These are phyloP conservation scores for Hyaloscypha variabilis DNA, from an alignment of 495 filamentous ascomycete species.

Conservation along the genomic window DNA sequence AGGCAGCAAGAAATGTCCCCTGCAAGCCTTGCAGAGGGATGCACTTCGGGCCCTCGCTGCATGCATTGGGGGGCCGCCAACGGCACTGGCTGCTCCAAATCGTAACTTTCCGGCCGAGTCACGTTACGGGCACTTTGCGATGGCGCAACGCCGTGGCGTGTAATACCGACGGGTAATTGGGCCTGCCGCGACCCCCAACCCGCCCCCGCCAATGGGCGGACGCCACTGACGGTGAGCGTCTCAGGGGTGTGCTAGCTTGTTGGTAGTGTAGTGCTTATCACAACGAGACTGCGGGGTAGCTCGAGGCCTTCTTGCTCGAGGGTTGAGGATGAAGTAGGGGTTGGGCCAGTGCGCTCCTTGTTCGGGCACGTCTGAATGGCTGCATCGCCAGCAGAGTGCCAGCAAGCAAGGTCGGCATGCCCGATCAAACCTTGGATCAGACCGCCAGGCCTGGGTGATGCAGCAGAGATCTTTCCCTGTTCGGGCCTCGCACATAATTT, in stretches of 20 bases:
- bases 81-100: neutral
- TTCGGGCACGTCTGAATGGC: neutral
- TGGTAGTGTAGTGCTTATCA: neutral
- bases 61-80: neutral
- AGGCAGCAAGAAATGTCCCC: conserved; percentile 22
- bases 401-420: neutral
- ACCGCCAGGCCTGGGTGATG: neutral
- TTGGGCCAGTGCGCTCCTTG: neutral
- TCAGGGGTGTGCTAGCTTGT: neutral
- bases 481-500: neutral
- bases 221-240: conserved; percentile 1
- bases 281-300: conserved; percentile 5
- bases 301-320: neutral
- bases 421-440: neutral
- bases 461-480: neutral
- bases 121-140: neutral
- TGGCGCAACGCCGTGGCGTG: neutral
- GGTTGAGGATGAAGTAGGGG: neutral
- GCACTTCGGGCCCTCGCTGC: neutral
- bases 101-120: neutral
- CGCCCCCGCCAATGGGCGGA: neutral
- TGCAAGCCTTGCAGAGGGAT: too few species aligned
- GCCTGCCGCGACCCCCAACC: neutral
- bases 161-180: neutral
- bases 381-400: neutral